Conservation (phyloP, 2,329 filamentous ascomycete genomes). For the Raffaelea deltoideospora region DNA sequence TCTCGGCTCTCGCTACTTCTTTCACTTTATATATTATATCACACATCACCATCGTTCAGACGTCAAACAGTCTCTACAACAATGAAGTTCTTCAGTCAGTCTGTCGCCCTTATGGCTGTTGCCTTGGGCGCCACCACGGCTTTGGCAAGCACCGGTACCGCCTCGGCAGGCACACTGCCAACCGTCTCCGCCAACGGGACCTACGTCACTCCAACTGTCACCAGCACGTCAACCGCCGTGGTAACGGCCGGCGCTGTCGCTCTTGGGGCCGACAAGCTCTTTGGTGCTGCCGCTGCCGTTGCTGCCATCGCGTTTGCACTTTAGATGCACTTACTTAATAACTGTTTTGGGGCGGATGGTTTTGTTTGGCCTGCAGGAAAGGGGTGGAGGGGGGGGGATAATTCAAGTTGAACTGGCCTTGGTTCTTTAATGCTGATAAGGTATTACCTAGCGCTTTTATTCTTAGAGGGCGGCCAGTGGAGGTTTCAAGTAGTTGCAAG, state of each 20-base stretch:
- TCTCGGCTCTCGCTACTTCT: too few species aligned
- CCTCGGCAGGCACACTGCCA: not conserved
- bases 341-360: too few species aligned
- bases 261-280: slow-evolving; percentile 4
- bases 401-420: too few species aligned
- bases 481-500: not conserved
- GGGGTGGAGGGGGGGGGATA: too few species aligned
- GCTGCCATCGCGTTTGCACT: slow-evolving; percentile 9
- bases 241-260: slow-evolving; percentile 5
- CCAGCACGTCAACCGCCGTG: not conserved
- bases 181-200: too few species aligned
- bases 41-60: not conserved
- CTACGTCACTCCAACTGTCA: slow-evolving; percentile 1
- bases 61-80: too few species aligned
- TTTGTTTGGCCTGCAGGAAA: too few species aligned
- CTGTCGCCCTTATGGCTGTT: not conserved
- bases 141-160: slow-evolving; percentile 2
- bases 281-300: slow-evolving; percentile 8
- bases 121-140: not conserved
- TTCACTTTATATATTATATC: not conserved
- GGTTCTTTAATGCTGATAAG: not conserved
- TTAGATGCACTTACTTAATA: slow-evolving; percentile 5
- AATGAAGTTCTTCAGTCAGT: not conserved
- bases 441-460: not conserved
- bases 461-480: not conserved